These are phyloP conservation scores for Scheffersomyces lignosus DNA, from an alignment of 805 yeast species.

Conservation along the genomic window DNA sequence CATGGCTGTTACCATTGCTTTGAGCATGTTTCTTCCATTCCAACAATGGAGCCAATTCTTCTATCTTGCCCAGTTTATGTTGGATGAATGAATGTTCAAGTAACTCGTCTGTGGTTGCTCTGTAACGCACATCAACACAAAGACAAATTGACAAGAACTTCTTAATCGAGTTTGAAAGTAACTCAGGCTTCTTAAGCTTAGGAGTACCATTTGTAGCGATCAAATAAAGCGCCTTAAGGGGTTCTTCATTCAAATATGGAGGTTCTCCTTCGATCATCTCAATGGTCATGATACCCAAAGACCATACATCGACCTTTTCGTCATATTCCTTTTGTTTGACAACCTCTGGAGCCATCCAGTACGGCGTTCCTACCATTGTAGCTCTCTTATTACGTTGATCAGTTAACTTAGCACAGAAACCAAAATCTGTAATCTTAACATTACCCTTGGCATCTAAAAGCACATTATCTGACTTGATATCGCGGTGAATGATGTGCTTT, in stretches of 20 bases:
- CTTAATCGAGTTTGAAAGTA: conserved; percentile 72
- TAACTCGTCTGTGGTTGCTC: conserved; percentile 89
- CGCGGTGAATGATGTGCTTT: conserved; percentile 83
- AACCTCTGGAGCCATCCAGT: conserved; percentile 91
- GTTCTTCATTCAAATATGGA: conserved; percentile 78
- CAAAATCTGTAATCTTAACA: conserved; percentile 48
- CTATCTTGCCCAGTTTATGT: conserved; percentile 57
- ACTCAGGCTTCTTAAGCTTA: conserved; percentile 65
- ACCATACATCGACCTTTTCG: conserved; percentile 82
- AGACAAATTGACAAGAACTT: conserved; percentile 86
- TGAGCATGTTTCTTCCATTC: conserved; percentile 41
- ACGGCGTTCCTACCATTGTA: conserved; percentile 87
- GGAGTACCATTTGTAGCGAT: conserved; percentile 85
- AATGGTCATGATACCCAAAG: conserved; percentile 80
- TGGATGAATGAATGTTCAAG: conserved; percentile 72
- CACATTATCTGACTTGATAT: conserved; percentile 47
- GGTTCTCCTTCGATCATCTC: conserved; percentile 89
- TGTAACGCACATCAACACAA: conserved; percentile 88
- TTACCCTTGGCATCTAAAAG: conserved; percentile 44
- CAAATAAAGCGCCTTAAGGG: conserved; percentile 70
- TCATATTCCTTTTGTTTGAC: conserved; percentile 79
- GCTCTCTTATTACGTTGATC: conserved; percentile 73
- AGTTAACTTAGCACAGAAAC: conserved; percentile 66
- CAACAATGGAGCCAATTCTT: conserved; percentile 58
- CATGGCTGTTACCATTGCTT: too few species aligned